Evolutionary conservation across 2,329 filamentous ascomycete species (phyloP), one percentile per base, ranked within the genome.

Genomic region (Xylaria sp.): DNA sequence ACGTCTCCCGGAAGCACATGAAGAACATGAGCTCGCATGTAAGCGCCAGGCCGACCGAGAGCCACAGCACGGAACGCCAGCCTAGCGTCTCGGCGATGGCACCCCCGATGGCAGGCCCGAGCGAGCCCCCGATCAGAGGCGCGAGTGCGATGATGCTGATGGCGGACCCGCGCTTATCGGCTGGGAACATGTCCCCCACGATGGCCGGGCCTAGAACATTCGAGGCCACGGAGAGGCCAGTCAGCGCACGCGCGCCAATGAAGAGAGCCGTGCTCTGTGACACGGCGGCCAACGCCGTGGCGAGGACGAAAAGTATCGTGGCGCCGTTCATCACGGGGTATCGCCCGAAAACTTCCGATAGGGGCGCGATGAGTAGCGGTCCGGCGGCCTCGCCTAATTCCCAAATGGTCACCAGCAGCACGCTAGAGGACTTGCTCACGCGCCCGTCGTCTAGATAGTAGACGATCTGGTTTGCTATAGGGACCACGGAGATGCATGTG

Each of bases 331-430:
- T 82, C 59, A 90, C 83, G 4, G 82, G 81, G 65, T 84, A 83
- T 0, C 88, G 85, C 42, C 88, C 88, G 71, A 85, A 85, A 11
- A 88, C 79, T 77, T 92, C 90, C 6, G 85, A 89, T 4, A 91
- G 77, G 0, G 90, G 89, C 9, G 88, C 89, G 73, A 89, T 87
- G 36, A 90, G 78, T 0, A 86, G 78, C 0, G 89, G 88, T 0
- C 88, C 89, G 6, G 87, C 85, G 1, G 86, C 86, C 71, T 90
- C 88, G 69, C 90, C 90, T 0, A 92, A 84, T 68, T 93, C 86
- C 83, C 90, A 91, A 67, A 92, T 88, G 0, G 90, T 92, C 8
- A 93, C 88, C 62, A 93, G 88, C 53, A 94, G 81, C 47, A 87
- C 85, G 72, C 81, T 83, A 17, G 85, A 80, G 0, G 84, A 83